Evolutionary conservation across 2,329 filamentous ascomycete species (phyloP), one percentile per base, ranked within the genome.

Genomic region (Diaporthe aspalathi): DNA sequence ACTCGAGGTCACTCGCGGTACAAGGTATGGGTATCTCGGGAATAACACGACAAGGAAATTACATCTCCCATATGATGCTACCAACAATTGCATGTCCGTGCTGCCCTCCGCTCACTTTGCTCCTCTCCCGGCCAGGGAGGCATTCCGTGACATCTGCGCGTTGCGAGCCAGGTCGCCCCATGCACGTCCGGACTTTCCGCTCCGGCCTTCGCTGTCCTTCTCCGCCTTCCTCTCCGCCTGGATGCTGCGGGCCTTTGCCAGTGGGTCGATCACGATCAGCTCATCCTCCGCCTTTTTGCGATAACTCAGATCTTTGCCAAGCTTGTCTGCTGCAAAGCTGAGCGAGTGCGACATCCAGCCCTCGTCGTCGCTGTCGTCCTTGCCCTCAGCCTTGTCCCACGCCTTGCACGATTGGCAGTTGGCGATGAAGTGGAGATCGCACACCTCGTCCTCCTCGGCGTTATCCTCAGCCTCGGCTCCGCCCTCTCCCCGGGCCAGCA

Each of bases 381-480:
- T 84, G 38, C 49, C 69, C 4, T 86, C 89, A 50, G 85, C 86
- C 76, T 91, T 87, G 77, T 97, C 93, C 94, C 95, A 97, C 0
- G 92, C 89, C 71, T 89, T 90, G 80, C 96, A 98, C 54, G 94
- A 97, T 79, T 97, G 94, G 80, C 96, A 99, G 77, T 97, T 93
- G 62, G 93, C 93, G 74, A 99, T 97, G 81, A 98, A 99, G 80
- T 99, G 96, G 45, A 99, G 83, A 80, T 98, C 96, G 78, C 96
- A 99, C 5, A 97, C 86, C 63, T 87, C 87, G 3, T 90, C 91
- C 79, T 97, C 94, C 3, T 91, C 91, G 43, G 73, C 73, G 7
- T 75, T 77, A 47, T 76, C 76, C 6, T 75, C 75, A 40, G 77
- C 78, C 16, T 78, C 77, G 12, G 77, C 75, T 32, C 74, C 78